Evolutionary conservation across 805 yeast genomes (phyloP), one percentile per base, ranked within the genome.

Genomic region (Spathaspora passalidarum): DNA sequence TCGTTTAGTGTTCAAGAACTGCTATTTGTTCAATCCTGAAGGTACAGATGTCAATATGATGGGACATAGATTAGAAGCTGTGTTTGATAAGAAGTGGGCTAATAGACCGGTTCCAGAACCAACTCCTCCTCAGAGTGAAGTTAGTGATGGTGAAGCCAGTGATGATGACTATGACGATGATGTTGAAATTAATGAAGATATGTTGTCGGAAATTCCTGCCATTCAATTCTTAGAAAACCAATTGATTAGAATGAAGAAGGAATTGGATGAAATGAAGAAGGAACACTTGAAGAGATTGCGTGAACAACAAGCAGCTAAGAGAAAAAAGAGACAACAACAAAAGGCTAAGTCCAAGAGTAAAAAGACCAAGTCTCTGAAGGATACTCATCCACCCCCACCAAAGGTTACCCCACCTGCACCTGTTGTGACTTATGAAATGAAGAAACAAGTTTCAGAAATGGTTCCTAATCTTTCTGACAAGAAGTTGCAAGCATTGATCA

Each of bases 41-140:
- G 96, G 97, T n/a, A 84, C 96, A 4, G 96, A 96, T 41, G 99
- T 94, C 32, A 89, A 91, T 64, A 79, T 81, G 78, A 86, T 94
- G 96, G 99, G 98, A 16, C 96, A 88, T 63, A 78, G 90, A 56
- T 72, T 94, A 46, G 97, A 94, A 66, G 84, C 83, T 21, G 79
- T 87, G 2, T 94, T 92, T 60, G 86, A 89, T 57, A 83, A 86
- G 58, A 84, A 82, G 63, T 92, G 98, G 97, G 78, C 81, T 19
- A 90, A 88, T 54, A 62, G 67, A 48, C 77, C 77, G n/a, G 55
- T 69, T 22, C 73, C 75, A 9, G 81, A 84, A 63, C 96, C 97
- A 16, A 74, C 82, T 11, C 82, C 87, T 3, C 78, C 80, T 1
- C 42, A 32, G 14, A 75, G 78, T 18, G 68, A 61, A 20, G 44